These are phyloP conservation scores for Coprinopsis marcescibilis DNA, from an alignment of 768 basidiomycete genomes.

Conservation along the genomic window DNA sequence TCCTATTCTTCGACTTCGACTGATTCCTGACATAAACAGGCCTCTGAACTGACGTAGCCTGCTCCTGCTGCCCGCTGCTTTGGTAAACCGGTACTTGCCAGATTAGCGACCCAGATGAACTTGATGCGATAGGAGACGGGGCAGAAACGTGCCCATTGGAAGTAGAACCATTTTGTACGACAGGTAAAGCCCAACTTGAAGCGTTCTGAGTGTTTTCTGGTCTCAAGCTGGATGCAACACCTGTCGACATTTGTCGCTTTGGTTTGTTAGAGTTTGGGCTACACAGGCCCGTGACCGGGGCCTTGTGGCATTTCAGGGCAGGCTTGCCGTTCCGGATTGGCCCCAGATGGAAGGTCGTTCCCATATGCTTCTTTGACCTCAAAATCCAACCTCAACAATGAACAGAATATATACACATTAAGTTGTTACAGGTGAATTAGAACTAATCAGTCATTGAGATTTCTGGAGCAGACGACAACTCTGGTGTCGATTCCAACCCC, in stretches of 20 bases:
- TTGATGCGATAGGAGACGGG: slow-evolving; percentile 15
- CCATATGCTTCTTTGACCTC: slow-evolving; percentile 10
- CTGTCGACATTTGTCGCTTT: slow-evolving; percentile 37
- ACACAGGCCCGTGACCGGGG: slow-evolving; percentile 31
- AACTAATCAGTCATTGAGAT: no score
- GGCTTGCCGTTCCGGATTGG: slow-evolving; percentile 26
- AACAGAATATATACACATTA: no score
- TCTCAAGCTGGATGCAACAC: slow-evolving; percentile 29
- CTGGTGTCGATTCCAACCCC: no score
- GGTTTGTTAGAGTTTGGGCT: slow-evolving; percentile 35
- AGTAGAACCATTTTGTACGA: slow-evolving; percentile 14
- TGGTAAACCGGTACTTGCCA: slow-evolving; percentile 21
- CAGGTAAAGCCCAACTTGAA: slow-evolving; percentile 14
- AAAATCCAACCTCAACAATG: no score
- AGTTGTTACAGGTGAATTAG: no score
- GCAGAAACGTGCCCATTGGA: slow-evolving; percentile 20
- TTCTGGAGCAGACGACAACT: no score
- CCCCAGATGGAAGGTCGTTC: slow-evolving; percentile 11
- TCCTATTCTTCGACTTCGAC: slow-evolving; percentile 30
- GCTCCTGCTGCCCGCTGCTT: slow-evolving; percentile 9
- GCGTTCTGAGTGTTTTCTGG: slow-evolving; percentile 21
- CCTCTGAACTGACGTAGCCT: neutral
- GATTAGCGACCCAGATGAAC: slow-evolving; percentile 22
- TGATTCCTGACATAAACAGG: slow-evolving; percentile 17
- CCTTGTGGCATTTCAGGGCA: slow-evolving; percentile 20